A percentile compares a stretch with the other conserved stretches of the same genome.
These are phyloP conservation scores for Vigna angularis DNA, from an alignment of 306 rosid genomes.

Conservation along the genomic window DNA sequence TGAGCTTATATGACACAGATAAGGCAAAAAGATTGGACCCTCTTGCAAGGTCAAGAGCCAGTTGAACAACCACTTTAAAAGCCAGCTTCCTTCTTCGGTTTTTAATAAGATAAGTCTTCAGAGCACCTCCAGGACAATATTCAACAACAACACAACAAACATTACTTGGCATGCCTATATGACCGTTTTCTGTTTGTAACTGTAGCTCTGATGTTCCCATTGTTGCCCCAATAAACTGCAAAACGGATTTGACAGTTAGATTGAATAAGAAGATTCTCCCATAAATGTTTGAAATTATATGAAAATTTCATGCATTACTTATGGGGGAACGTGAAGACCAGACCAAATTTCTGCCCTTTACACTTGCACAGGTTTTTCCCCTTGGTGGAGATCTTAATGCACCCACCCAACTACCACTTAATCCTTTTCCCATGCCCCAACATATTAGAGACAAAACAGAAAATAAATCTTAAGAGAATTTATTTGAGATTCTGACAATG, in stretches of 20 bases:
- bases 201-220: constrained; percentile 90
- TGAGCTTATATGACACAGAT: constrained; percentile 45
- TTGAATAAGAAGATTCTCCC: constrained; percentile 26
- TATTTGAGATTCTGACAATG: no score
- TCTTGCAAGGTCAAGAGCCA: constrained; percentile 97
- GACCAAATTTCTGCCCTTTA: not conserved
- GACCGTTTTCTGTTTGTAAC: constrained; percentile 89
- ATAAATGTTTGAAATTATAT: constrained; percentile 13
- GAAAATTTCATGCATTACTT: not conserved
- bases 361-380: not conserved
- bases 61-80: constrained; percentile 95
- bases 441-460: not conserved
- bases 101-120: constrained; percentile 96
- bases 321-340: not conserved
- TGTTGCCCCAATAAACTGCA: constrained; percentile 95
- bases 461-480: not conserved
- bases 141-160: constrained; percentile 94
- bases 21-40: constrained; percentile 71
- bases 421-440: not conserved
- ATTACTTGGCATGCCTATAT: constrained; percentile 95
- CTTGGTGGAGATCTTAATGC: constrained; percentile 4
- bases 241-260: constrained; percentile 37
- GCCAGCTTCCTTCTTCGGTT: constrained; percentile 94
- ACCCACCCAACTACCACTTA: constrained; percentile 2
- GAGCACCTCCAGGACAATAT: constrained; percentile 99